Percentiles rank a stretch among this genome's conserved stretches.
phyloP scores from a whole-genome alignment of 176 grass and related monocot genomes.

The Poa pratensis region DNA sequence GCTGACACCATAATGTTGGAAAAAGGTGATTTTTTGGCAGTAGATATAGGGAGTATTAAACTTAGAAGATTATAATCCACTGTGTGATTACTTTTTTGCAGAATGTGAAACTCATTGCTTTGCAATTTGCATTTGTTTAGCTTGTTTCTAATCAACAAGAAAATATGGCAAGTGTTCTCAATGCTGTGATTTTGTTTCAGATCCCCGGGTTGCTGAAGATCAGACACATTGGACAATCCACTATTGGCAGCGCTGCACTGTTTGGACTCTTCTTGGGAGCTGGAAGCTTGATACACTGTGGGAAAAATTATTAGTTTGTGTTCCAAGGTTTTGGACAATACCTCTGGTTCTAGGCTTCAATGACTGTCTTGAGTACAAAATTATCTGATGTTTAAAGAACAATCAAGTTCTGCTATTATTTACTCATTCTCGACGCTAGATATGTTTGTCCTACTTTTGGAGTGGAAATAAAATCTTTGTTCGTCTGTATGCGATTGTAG shows the following conservation, averaged over 20 bases:
- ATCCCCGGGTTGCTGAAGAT: slow-evolving; percentile 92
- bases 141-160: neutral
- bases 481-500: slow-evolving; percentile 25
- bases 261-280: slow-evolving; percentile 93
- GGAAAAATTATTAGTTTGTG: slow-evolving; percentile 73
- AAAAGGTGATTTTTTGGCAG: neutral
- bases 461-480: slow-evolving; percentile 35
- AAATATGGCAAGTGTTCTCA: neutral
- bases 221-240: slow-evolving; percentile 84
- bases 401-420: slow-evolving; percentile 37
- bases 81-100: neutral
- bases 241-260: slow-evolving; percentile 79
- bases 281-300: slow-evolving; percentile 97
- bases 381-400: slow-evolving; percentile 40
- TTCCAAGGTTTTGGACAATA: slow-evolving; percentile 19
- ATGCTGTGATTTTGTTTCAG: slow-evolving; percentile 40
- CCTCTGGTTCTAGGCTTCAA: slow-evolving; percentile 19
- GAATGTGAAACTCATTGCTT: no score
- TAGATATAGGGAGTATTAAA: neutral
- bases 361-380: neutral
- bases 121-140: neutral
- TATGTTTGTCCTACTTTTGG: slow-evolving; percentile 5
- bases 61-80: neutral
- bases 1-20: neutral
- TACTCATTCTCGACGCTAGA: neutral